A percentile compares a stretch with the other conserved stretches of the same genome.
Conservation (phyloP, 1,284 basidiomycete genomes). For the Cutaneotrichosporon sp. region DNA sequence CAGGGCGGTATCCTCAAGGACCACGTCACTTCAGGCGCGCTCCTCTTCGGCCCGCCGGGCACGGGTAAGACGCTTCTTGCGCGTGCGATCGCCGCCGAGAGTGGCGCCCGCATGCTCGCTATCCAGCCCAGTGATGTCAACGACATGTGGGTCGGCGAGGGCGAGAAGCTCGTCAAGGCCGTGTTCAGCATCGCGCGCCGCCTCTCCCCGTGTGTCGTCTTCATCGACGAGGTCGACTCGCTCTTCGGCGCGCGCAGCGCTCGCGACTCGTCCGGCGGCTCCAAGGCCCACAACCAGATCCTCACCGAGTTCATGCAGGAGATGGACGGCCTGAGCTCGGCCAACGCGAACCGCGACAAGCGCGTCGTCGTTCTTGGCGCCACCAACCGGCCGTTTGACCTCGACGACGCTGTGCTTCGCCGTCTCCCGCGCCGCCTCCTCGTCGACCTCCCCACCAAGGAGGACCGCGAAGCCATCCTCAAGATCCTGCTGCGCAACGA, state of each 20-base stretch:
- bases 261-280: conserved; percentile 74
- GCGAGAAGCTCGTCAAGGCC: conserved; percentile 88
- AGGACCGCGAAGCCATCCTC: conserved; percentile 79
- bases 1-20: conserved; percentile 86
- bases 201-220: conserved; percentile 89
- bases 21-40: conserved; percentile 81
- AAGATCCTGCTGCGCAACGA: conserved; percentile 80
- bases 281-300: conserved; percentile 68
- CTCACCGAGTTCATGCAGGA: conserved; percentile 92
- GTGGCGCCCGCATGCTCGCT: conserved; percentile 83
- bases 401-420: conserved; percentile 64
- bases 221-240: conserved; percentile 94
- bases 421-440: conserved; percentile 78
- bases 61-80: conserved; percentile 90
- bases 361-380: conserved; percentile 92
- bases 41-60: conserved; percentile 85
- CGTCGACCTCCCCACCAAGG: conserved; percentile 79
- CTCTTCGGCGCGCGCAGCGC: conserved; percentile 85
- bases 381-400: conserved; percentile 68
- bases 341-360: conserved; percentile 69
- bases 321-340: conserved; percentile 82
- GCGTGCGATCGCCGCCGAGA: conserved; percentile 86
- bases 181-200: conserved; percentile 86
- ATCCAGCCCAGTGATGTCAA: conserved; percentile 55
- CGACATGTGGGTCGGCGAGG: conserved; percentile 81